phyloP scores from a whole-genome alignment of 768 basidiomycete species.

The Termitomyces eurrhizus region DNA sequence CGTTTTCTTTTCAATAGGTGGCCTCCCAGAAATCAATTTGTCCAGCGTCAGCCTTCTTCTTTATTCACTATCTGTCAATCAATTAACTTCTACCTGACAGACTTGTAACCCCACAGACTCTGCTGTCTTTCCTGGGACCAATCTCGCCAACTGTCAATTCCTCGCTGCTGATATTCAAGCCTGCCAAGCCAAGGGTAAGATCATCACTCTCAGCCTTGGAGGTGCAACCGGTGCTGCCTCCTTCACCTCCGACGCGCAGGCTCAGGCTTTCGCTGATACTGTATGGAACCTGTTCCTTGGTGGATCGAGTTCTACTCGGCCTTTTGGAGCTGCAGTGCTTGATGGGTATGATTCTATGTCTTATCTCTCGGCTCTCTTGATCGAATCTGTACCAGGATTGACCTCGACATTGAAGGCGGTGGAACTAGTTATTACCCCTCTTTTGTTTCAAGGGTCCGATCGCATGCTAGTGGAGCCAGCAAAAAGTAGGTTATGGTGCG shows the following conservation, averaged over 20 bases:
- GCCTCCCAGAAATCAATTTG: conserved; percentile 56
- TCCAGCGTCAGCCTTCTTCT: conserved; percentile 42
- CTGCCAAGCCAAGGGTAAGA: conserved; percentile 55
- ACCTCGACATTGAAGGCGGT: conserved; percentile 66
- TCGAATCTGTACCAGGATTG: conserved; percentile 32
- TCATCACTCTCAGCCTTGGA: conserved; percentile 45
- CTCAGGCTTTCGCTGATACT: conserved; percentile 48
- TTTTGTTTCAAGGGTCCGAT: conserved; percentile 46
- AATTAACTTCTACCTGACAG: conserved; percentile 22
- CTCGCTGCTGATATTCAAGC: conserved; percentile 52
- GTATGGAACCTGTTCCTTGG: conserved; percentile 70
- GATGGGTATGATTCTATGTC: conserved; percentile 43
- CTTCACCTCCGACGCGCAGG: conserved; percentile 51
- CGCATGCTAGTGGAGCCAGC: conserved; percentile 40
- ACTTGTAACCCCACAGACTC: conserved; percentile 44
- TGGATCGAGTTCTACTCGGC: conserved; percentile 54
- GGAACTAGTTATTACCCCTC: conserved; percentile 39
- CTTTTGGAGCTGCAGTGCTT: conserved; percentile 63
- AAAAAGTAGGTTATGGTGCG: conserved; percentile 35
- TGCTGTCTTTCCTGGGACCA: conserved; percentile 50
- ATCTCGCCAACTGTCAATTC: conserved; percentile 53
- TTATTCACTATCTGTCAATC: neutral
- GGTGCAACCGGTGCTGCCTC: conserved; percentile 50
- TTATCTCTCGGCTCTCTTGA: neutral
- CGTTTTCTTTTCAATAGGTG: conserved; percentile 56